Conservation (phyloP, 164 flowering plant species). For the Cinnamomum micranthum region DNA sequence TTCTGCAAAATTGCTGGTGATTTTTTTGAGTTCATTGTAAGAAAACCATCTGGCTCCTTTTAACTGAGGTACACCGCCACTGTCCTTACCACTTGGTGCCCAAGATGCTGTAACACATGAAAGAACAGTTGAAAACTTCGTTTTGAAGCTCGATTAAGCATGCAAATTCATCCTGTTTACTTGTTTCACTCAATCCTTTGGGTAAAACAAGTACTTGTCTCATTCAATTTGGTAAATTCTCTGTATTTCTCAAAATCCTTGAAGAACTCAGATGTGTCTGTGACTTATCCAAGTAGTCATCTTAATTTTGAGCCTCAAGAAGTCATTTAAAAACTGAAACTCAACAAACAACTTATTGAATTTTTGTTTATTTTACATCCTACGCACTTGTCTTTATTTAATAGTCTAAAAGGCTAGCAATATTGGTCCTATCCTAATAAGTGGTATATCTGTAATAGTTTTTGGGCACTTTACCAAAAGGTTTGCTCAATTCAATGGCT, state of each 20-base stretch:
- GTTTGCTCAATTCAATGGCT: conserved; percentile 59
- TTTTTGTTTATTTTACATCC: neutral
- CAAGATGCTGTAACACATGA: conserved; percentile 38
- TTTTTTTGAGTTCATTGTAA: conserved; percentile 54
- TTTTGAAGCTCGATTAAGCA: neutral
- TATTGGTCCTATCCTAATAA: neutral
- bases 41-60: conserved; percentile 62
- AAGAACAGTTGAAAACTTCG: neutral
- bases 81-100: conserved; percentile 26
- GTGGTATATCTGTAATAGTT: neutral
- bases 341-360: neutral
- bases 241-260: neutral
- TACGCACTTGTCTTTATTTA: neutral
- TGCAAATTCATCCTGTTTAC: neutral
- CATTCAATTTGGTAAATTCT: neutral
- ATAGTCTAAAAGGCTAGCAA: neutral
- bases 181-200: neutral
- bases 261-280: neutral
- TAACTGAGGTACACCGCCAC: conserved; percentile 45
- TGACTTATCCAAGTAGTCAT: neutral
- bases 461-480: conserved; percentile 51
- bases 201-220: neutral
- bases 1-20: conserved; percentile 59
- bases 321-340: neutral
- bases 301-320: neutral